These are phyloP conservation scores for Triticum timopheevii DNA, from an alignment of 176 grass and related monocot species.

Conservation along the genomic window DNA sequence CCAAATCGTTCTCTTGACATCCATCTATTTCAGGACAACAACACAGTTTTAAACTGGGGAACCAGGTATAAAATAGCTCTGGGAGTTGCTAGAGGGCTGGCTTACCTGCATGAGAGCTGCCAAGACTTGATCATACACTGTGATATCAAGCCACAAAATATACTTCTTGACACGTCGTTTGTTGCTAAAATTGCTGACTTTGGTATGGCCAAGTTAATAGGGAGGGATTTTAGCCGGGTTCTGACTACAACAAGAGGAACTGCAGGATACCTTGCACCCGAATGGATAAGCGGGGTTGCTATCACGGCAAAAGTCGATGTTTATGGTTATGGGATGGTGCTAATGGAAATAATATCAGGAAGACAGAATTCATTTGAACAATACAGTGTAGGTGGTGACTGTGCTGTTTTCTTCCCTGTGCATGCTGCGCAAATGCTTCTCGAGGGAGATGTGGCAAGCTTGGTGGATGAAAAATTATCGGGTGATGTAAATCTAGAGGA, in stretches of 20 bases:
- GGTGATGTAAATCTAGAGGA: conserved; percentile 26
- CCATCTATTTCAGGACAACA: conserved; percentile 32
- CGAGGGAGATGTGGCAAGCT: conserved; percentile 30
- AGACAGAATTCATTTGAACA: background rate
- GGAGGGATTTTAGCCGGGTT: conserved; percentile 21
- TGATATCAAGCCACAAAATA: conserved; percentile 29
- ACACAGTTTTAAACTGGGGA: conserved; percentile 24
- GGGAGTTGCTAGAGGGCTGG: conserved; percentile 45
- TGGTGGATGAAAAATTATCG: conserved; percentile 37
- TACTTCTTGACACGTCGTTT: conserved; percentile 5
- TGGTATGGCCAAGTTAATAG: conserved; percentile 25
- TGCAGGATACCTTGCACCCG: background rate
- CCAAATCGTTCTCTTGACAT: conserved; percentile 40
- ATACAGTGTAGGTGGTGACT: background rate
- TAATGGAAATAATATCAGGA: conserved; percentile 18
- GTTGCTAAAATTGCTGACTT: conserved; percentile 29
- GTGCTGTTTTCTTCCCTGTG: conserved; percentile 25
- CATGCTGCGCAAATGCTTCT: conserved; percentile 27
- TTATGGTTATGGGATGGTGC: conserved; percentile 18
- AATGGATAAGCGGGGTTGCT: conserved; percentile 20
- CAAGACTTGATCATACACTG: conserved; percentile 35
- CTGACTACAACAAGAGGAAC: conserved; percentile 6
- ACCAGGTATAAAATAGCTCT: conserved; percentile 48
- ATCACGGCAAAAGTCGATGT: conserved; percentile 24
- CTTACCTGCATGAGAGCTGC: conserved; percentile 63